phyloP scores from a whole-genome alignment of 345 rosid genomes.

The Heritiera littoralis region DNA sequence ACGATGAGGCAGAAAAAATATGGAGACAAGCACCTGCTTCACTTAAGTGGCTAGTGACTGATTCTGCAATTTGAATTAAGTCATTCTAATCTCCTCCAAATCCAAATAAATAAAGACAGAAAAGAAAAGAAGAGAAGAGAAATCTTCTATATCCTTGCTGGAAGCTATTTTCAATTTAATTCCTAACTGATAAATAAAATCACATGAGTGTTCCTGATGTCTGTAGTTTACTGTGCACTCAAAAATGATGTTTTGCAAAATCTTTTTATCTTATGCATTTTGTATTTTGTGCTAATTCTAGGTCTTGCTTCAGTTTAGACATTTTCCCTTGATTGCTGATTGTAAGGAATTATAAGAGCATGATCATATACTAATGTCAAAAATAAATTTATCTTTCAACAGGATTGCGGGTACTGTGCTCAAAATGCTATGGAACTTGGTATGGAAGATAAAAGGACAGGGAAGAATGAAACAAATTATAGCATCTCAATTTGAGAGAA shows the following conservation, averaged over 20 bases:
- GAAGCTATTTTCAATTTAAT: not conserved
- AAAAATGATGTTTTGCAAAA: not conserved
- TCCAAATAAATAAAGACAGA: not conserved
- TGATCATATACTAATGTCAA: not conserved
- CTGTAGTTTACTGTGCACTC: not conserved
- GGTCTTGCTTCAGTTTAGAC: not conserved
- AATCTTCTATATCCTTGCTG: not conserved
- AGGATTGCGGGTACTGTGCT: not conserved
- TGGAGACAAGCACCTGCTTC: not conserved
- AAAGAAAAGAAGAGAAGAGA: not conserved
- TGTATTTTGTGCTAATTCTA: not conserved
- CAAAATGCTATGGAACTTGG: conserved; percentile 5
- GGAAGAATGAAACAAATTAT: not conserved
- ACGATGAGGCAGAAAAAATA: not conserved
- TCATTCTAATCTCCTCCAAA: not conserved
- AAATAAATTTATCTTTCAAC: conserved; percentile 4
- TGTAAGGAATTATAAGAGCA: not conserved
- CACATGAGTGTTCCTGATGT: not conserved
- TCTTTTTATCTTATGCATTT: not conserved
- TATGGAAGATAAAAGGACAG: not conserved
- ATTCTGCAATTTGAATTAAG: not conserved
- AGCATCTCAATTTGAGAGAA: not conserved
- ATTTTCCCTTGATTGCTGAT: not conserved
- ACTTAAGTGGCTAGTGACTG: not conserved
- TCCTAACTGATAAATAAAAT: not conserved